These are phyloP conservation scores for Lasiosphaeria miniovina DNA, from an alignment of 495 filamentous ascomycete genomes.

Conservation along the genomic window DNA sequence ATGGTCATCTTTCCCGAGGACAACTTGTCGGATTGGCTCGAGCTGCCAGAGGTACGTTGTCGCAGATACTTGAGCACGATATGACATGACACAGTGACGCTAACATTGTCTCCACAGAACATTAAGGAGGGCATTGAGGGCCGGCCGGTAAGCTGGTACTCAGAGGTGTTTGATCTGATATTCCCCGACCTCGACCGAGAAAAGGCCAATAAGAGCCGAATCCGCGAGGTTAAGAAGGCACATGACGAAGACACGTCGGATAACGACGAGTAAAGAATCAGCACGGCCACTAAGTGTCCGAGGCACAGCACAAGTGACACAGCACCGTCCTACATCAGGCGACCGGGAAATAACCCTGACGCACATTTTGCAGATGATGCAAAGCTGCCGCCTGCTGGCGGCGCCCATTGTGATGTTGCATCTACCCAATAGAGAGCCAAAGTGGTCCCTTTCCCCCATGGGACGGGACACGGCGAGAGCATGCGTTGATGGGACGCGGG, in stretches of 20 bases:
- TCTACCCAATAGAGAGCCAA: neutral
- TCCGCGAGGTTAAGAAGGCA: constrained; percentile 52
- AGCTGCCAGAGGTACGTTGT: constrained; percentile 84
- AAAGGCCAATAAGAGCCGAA: constrained; percentile 65
- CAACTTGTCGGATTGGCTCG: constrained; percentile 95
- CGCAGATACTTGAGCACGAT: neutral
- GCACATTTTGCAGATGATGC: neutral
- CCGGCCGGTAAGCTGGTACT: constrained; percentile 87
- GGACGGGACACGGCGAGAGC: neutral
- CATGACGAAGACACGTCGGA: constrained; percentile 31
- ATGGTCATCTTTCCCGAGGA: constrained; percentile 94
- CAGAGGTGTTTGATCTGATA: constrained; percentile 85
- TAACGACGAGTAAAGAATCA: constrained; percentile 29
- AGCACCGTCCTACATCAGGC: neutral
- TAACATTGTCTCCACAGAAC: constrained; percentile 60
- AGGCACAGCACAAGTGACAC: neutral
- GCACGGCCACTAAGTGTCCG: neutral
- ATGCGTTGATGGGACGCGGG: neutral
- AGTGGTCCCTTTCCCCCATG: neutral
- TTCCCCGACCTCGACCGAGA: constrained; percentile 78
- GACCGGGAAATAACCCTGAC: neutral
- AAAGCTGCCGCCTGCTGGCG: neutral
- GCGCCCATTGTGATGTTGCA: too few relatives aligned
- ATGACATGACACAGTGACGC: constrained; percentile 14
- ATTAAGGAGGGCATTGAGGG: constrained; percentile 96